Conservation (phyloP, 495 filamentous ascomycete genomes). For the Xylaria bambusicola region DNA sequence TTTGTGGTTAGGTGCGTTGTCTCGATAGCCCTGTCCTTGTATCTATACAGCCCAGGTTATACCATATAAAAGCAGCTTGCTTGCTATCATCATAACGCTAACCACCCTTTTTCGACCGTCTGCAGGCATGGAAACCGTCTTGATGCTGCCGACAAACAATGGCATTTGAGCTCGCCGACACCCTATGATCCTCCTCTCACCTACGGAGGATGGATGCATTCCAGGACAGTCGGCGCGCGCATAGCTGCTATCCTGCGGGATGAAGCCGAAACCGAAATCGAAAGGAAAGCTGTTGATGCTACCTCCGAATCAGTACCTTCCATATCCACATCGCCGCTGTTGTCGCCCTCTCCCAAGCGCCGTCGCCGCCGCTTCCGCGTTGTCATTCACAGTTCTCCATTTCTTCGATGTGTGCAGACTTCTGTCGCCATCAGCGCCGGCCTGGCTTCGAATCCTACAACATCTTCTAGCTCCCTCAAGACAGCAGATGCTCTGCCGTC, state of each 20-base stretch:
- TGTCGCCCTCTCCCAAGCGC: slow-evolving; percentile 22
- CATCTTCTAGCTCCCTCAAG: slow-evolving; percentile 22
- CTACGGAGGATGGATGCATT: slow-evolving; percentile 90
- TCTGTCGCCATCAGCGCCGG: slow-evolving; percentile 87
- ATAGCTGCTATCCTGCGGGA: slow-evolving; percentile 73
- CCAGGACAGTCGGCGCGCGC: slow-evolving; percentile 72
- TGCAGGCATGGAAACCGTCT: slow-evolving; percentile 86
- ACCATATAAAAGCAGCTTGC: background rate
- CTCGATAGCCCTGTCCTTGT: background rate
- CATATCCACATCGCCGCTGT: background rate
- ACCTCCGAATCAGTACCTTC: slow-evolving; percentile 12
- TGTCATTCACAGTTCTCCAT: slow-evolving; percentile 89
- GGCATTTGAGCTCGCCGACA: slow-evolving; percentile 92
- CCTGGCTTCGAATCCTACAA: slow-evolving; percentile 64
- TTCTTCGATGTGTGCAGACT: slow-evolving; percentile 89
- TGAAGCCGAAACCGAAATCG: slow-evolving; percentile 39
- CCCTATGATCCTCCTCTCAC: slow-evolving; percentile 96
- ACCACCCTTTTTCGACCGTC: background rate
- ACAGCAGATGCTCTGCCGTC: slow-evolving; percentile 31
- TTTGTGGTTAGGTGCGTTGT: slow-evolving; percentile 76
- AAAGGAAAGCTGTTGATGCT: slow-evolving; percentile 37
- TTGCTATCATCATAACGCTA: background rate
- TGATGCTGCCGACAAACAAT: slow-evolving; percentile 89
- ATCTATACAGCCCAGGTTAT: background rate
- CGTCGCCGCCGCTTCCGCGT: slow-evolving; percentile 69